Evolutionary conservation across 1,284 basidiomycete genomes (phyloP), one percentile per base, ranked within the genome.

Genomic region (Sporisorium sorghi): DNA sequence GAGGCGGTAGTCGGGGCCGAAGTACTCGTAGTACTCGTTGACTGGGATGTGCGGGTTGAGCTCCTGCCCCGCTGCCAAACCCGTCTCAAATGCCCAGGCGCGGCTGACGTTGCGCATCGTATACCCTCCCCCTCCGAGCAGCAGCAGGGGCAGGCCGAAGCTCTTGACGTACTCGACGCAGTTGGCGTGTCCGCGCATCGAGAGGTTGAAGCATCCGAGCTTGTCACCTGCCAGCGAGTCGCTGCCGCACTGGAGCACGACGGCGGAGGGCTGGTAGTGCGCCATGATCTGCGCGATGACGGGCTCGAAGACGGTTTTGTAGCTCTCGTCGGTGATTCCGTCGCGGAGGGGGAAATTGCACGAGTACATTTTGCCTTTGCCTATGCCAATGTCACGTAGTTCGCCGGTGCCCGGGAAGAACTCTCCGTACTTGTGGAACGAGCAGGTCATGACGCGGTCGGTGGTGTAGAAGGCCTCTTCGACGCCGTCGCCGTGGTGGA

Each of bases 381-480:
- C 90, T 30, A 95, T 92, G 2, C 96, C 96, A 42, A 92, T 90
- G 83, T 99, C 97, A 91, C 95, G 88, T 43, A 99, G 87, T 85
- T 97, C 96, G 32, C 97, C 97, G 1, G 97, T 99, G 12, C 97
- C 97, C 19, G 97, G 97, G 87, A 99, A 99, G 86, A 93, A 99
- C 85, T 99, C 97, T 49, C 97, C 97, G 80, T 97, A 99, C 86
- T 99, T 99, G 86, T 99, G 97, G 86, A 99, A 97, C 78, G 92
- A 94, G 83, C 91, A 91, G 0, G 96, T 98, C 97, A 99, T 99
- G 52, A 99, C 97, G 47, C 97, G 88, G 83, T 99, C 96, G 15
- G 97, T 99, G 0, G 95, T 97, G 85, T 98, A 99, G 85, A 99
- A 99, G 0, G 97, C 97, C 85, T 99, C 97, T 85, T 99, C 97